Conservation (phyloP, 371 early-diverging fungal genomes). For the Mortierella sp. region DNA sequence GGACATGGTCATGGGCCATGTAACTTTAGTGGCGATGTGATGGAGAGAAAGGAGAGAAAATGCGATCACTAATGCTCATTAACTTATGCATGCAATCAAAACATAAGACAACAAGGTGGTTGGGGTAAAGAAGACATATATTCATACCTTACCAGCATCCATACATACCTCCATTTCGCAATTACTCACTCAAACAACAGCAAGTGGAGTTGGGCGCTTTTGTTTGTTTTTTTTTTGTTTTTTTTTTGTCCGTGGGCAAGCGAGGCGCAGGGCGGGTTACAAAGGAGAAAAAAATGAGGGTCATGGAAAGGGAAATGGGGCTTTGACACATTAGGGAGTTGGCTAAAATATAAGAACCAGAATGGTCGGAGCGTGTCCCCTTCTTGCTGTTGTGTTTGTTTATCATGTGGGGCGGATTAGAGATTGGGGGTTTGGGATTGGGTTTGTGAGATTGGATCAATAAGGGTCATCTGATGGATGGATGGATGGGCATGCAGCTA, state of each 20-base stretch:
- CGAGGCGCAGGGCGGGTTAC: background rate
- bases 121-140: background rate
- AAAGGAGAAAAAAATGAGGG: background rate
- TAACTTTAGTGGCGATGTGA: background rate
- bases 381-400: background rate
- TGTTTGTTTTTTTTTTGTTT: background rate
- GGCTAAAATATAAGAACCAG: background rate
- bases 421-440: background rate
- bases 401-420: background rate
- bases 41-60: background rate
- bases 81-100: background rate
- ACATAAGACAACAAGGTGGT: background rate
- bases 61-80: background rate
- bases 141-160: too few relatives aligned
- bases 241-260: conserved; percentile 6
- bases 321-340: too few relatives aligned
- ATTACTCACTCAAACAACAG: background rate
- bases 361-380: background rate
- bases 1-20: background rate
- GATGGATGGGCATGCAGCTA: background rate
- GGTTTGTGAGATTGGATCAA: background rate
- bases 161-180: background rate
- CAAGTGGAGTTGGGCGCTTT: background rate
- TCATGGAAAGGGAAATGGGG: background rate
- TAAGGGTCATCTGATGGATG: background rate